Evolutionary conservation across 208 protist genomes (phyloP).

Genomic region (Porcisia hertigi): DNA sequence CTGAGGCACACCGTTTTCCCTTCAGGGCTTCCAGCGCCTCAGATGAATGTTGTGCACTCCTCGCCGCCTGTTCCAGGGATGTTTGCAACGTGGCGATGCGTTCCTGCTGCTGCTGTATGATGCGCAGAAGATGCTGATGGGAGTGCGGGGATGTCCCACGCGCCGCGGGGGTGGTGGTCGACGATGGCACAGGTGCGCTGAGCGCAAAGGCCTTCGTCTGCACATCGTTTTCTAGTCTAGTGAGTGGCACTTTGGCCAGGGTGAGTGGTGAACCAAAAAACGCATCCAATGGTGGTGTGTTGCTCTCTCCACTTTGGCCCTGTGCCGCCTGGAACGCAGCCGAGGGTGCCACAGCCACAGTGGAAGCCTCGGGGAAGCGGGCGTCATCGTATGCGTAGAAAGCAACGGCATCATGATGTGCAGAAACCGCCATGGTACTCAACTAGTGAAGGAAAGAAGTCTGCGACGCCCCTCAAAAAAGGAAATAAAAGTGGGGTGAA

Average conservation of each 20-base stretch:
- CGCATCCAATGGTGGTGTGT: not conserved
- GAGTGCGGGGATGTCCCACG: not conserved
- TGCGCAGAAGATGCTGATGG: constrained; percentile 8
- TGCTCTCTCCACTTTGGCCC: not conserved
- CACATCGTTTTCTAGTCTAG: not conserved
- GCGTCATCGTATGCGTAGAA: not conserved
- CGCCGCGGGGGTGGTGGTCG: not conserved
- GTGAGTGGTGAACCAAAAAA: not conserved
- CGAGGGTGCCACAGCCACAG: not conserved
- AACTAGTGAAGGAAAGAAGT: not conserved
- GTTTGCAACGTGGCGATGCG: constrained; percentile 27
- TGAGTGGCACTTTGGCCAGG: not conserved
- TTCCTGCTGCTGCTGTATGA: constrained; percentile 28
- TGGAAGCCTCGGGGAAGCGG: not conserved
- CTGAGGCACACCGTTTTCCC: not conserved
- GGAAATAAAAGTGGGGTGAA: too few relatives aligned
- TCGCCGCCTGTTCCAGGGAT: constrained; percentile 8
- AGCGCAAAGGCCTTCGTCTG: not conserved
- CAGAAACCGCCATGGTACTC: too few relatives aligned
- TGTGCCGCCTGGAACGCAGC: not conserved
- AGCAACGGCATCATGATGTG: not conserved
- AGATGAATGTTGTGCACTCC: not conserved
- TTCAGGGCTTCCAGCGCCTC: not conserved
- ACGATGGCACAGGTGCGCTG: not conserved
- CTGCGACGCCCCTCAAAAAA: too few relatives aligned